Evolutionary conservation across 345 rosid genomes (phyloP), one percentile per base, ranked within the genome.

Genomic region (Anastatica hierochuntica): DNA sequence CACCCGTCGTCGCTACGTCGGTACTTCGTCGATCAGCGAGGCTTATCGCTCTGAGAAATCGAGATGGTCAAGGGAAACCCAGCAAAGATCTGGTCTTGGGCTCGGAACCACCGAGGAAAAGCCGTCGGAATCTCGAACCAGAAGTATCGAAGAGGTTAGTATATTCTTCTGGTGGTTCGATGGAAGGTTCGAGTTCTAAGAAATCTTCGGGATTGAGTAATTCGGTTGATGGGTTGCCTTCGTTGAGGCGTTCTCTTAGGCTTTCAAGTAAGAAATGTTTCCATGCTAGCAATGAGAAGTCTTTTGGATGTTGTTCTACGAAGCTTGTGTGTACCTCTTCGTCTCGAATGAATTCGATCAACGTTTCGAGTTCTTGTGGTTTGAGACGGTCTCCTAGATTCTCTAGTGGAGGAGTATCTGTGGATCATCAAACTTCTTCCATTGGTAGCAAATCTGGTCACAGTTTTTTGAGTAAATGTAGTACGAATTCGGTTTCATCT

Each of bases 1-100:
- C 74, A 14, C 33, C 39, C 49, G 39, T 36, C 45, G 39, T 56
- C 49, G 36, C 54, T 6, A 54, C 67, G 18, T 45, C 63, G 30
- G 13, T 41, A 4, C 57, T 53, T 45, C 79, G 84, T 17, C 60
- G 75, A 35, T 76, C 81, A 9, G 53, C 74, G 37, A 76, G 84
- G 75, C 55, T 79, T 36, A 54, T 41, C 37, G 27, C 42, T 33
- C 46, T 0, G n/a, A 51, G 43, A 3, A 55, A 18, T 34, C 17
- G 54, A 51, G 43, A 46, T 13, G 52, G 53, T 11, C 16, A 46
- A n/a, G n/a, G n/a, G n/a, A n/a, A n/a, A n/a, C n/a, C n/a, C n/a
- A n/a, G n/a, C n/a, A n/a, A n/a, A n/a, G 27, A 20, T 47, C 58
- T 26, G 26, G 24, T 10, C 26, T 48, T 27, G 10, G n/a, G 44